Percentiles rank a stretch among this genome's conserved stretches.
phyloP scores from a whole-genome alignment of 331 rosid species.

The Malus hybrid region DNA sequence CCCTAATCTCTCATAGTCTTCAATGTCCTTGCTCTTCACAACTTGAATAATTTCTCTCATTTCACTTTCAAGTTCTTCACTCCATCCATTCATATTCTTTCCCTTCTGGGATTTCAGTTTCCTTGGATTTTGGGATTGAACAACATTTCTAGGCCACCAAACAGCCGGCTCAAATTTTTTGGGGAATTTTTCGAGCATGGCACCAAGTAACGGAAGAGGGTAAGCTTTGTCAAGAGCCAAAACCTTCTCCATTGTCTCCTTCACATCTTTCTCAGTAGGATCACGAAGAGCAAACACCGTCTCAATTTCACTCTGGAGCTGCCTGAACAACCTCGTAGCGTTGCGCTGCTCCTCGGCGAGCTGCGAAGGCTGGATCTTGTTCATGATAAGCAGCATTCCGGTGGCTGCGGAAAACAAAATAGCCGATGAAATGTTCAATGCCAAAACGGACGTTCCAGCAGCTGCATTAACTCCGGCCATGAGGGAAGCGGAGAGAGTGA shows the following conservation, averaged over 20 bases:
- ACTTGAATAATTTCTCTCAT: slow-evolving; percentile 48
- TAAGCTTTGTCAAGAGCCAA: slow-evolving; percentile 64
- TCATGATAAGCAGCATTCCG: slow-evolving; percentile 46
- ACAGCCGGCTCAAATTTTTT: slow-evolving; percentile 46
- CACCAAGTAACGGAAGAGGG: slow-evolving; percentile 82
- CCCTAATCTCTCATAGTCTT: slow-evolving; percentile 67
- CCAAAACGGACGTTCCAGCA: slow-evolving; percentile 24
- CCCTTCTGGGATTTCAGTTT: background rate
- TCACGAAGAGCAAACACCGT: slow-evolving; percentile 25
- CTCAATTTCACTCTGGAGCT: slow-evolving; percentile 33
- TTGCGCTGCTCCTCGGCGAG: slow-evolving; percentile 79
- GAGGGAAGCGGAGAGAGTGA: slow-evolving; percentile 66
- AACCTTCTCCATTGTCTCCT: slow-evolving; percentile 37
- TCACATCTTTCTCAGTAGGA: slow-evolving; percentile 32
- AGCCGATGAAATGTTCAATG: slow-evolving; percentile 50
- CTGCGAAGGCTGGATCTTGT: slow-evolving; percentile 80
- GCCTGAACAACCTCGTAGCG: slow-evolving; percentile 53
- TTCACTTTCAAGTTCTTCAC: slow-evolving; percentile 45
- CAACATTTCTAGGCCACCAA: slow-evolving; percentile 60
- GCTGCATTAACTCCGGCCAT: slow-evolving; percentile 27
- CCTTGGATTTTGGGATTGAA: background rate
- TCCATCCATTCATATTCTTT: slow-evolving; percentile 46
- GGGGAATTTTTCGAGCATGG: slow-evolving; percentile 69
- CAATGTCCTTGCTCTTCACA: slow-evolving; percentile 41
- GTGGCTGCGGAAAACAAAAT: slow-evolving; percentile 56